Evolutionary conservation across 164 flowering plant species (phyloP), one percentile per base, ranked within the genome.

Genomic region (Vitis labrusca): DNA sequence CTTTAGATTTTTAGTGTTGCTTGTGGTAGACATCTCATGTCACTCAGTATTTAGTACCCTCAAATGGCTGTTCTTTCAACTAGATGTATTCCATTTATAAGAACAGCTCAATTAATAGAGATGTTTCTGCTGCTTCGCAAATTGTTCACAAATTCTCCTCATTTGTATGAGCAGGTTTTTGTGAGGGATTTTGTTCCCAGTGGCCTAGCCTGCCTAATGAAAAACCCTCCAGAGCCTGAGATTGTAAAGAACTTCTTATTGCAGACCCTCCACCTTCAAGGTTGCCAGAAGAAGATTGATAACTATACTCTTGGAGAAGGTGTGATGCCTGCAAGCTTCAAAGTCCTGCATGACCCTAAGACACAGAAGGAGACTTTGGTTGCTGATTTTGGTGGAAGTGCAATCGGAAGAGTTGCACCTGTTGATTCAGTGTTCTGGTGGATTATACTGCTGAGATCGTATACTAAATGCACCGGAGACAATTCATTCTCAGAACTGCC

Each of bases 401-500:
- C 84, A 8, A 83, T 83, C 7, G 83, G 86, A 54, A 79, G 86
- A 64, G 86, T 83, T 10, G 86, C 86, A 17, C 86, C 86, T 1
- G 79, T 83, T 4, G 84, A 83, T 61, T 83, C 86, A 5, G 84
- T 84, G 13, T 83, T 83, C 65, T 83, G 86, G 84, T 83, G 86
- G 86, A 83, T 83, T 32, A 79, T 83, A 48, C 57, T 83, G 64
- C 80, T 83, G 0, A 60, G 75, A 27, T 66, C 84, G 11, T 81
- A 81, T 63, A 71, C 75, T 29, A 81, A 77, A 54, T 30, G 73
- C 30, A 81, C 83, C 2, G 15, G 63, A 9, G 86, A 81, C 62
- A 17, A 73, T 30, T 10, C 81, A 2, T 66, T 83, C 32, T 59
- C 71, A 1, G 82, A 83, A 12, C 58, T 48, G 64, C 75, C 84